Evolutionary conservation across 2,329 filamentous ascomycete species (phyloP).

Genomic region (Cladosporium velox): DNA sequence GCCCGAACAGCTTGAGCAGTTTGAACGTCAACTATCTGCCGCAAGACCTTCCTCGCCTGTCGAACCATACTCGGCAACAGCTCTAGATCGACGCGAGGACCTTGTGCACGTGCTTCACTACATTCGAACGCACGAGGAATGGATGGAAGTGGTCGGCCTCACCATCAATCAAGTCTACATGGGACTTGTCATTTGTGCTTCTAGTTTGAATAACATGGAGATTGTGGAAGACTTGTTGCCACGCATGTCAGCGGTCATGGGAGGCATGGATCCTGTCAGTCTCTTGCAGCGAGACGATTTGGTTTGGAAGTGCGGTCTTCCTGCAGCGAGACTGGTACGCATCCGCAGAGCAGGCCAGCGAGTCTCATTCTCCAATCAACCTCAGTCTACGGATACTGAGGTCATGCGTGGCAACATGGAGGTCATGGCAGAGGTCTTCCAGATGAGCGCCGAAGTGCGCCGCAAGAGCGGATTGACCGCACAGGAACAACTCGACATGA

Average conservation of each 20-base stretch:
- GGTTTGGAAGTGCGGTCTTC: slow-evolving; percentile 10
- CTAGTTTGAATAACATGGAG: slow-evolving; percentile 1
- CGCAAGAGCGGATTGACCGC: slow-evolving; percentile 26
- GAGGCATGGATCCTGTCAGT: slow-evolving; percentile 7
- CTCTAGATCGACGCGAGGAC: slow-evolving; percentile 6
- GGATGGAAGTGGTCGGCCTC: not conserved
- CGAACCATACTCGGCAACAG: slow-evolving; percentile 15
- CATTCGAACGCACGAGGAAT: not conserved
- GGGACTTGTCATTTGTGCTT: slow-evolving; percentile 12
- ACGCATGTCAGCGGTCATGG: slow-evolving; percentile 12
- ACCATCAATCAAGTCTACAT: slow-evolving; percentile 11
- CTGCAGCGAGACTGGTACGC: slow-evolving; percentile 7
- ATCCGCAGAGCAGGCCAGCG: slow-evolving; percentile 10
- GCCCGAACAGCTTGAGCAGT: slow-evolving; percentile 5
- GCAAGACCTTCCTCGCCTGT: not conserved
- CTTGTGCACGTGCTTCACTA: slow-evolving; percentile 8
- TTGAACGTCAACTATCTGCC: slow-evolving; percentile 8
- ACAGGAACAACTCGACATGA: slow-evolving; percentile 31
- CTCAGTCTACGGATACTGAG: slow-evolving; percentile 14
- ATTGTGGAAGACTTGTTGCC: slow-evolving; percentile 3
- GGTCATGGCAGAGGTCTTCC: slow-evolving; percentile 36
- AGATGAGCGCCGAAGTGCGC: slow-evolving; percentile 33
- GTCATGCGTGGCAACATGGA: slow-evolving; percentile 29
- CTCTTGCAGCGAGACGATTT: slow-evolving; percentile 15
- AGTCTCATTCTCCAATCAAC: slow-evolving; percentile 18